Conservation (phyloP, 345 rosid genomes). For the Streptanthus diversifolius region DNA sequence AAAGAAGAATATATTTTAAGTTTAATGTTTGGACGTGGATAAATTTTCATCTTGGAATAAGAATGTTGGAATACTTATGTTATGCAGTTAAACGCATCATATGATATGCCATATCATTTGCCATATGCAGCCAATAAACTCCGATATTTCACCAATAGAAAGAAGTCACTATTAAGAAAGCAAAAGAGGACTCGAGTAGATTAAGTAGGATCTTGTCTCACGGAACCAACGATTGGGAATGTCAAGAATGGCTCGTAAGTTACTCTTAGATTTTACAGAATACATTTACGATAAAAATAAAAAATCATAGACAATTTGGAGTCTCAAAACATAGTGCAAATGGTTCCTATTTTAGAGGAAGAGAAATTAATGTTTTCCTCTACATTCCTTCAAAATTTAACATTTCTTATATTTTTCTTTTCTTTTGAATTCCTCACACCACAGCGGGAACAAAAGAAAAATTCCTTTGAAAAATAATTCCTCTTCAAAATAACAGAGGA, state of each 20-base stretch:
- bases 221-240: background rate
- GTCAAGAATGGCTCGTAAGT: background rate
- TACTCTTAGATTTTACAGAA: background rate
- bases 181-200: background rate
- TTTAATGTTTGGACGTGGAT: background rate
- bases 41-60: background rate
- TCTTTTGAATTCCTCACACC: too few relatives aligned
- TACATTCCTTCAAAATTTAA: too few relatives aligned
- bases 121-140: background rate
- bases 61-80: background rate
- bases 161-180: background rate
- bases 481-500: too few relatives aligned
- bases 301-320: background rate
- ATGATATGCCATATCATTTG: too few relatives aligned
- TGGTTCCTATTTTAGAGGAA: too few relatives aligned
- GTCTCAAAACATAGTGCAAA: slow-evolving; percentile 1
- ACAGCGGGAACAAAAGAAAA: too few relatives aligned
- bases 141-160: background rate
- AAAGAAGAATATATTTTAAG: background rate
- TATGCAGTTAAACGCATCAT: background rate
- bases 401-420: too few relatives aligned
- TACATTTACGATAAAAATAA: background rate
- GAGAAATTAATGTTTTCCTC: too few relatives aligned
- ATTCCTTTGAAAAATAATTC: too few relatives aligned
- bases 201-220: background rate